These are phyloP conservation scores for Lepidium sativum DNA, from an alignment of 345 rosid species.

Conservation along the genomic window DNA sequence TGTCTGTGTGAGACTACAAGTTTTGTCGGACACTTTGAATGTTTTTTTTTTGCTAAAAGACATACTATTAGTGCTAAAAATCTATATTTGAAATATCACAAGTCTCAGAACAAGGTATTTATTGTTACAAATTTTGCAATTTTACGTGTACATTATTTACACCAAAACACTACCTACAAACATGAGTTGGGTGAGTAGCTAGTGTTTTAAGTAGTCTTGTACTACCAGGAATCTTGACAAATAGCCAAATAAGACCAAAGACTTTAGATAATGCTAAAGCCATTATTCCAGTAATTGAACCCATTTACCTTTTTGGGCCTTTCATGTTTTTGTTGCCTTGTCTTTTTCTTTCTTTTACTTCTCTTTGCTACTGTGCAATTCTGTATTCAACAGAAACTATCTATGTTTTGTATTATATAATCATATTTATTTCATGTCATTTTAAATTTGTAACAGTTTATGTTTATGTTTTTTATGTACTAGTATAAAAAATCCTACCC, in stretches of 20 bases:
- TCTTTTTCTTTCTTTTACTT: not conserved
- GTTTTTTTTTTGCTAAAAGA: too few species aligned
- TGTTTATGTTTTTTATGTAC: not conserved
- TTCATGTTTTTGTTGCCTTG: not conserved
- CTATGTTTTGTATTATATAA: not conserved
- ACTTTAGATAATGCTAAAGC: not conserved
- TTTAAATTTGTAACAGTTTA: not conserved
- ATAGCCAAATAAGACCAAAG: not conserved
- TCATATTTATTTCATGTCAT: not conserved
- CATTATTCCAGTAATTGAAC: not conserved
- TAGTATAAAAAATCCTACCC: not conserved
- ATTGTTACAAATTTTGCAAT: too few species aligned
- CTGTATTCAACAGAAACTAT: not conserved
- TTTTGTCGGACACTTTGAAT: too few species aligned
- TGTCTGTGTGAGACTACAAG: too few species aligned
- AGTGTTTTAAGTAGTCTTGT: too few species aligned
- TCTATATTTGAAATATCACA: too few species aligned
- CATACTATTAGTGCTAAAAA: too few species aligned
- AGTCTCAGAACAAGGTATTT: too few species aligned
- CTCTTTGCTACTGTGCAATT: not conserved
- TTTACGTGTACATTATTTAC: too few species aligned
- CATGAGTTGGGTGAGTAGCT: too few species aligned
- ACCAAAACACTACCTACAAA: too few species aligned
- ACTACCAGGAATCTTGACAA: too few species aligned
- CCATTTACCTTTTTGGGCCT: constrained; percentile 1